Evolutionary conservation across 331 rosid species (phyloP).

Genomic region (Acacia pycnantha): DNA sequence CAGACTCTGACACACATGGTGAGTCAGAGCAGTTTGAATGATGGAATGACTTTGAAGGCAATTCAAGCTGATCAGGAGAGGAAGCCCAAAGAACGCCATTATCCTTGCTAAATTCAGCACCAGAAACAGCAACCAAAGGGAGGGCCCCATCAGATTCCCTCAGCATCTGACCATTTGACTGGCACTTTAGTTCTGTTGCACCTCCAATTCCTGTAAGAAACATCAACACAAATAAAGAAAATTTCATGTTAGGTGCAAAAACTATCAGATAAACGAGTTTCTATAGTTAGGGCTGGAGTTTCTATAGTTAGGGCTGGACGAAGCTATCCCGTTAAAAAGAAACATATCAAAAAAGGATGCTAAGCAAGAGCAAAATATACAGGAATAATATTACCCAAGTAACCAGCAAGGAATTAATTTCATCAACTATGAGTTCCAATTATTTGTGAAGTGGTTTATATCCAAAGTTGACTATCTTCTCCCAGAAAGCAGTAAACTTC

Average conservation of each 20-base stretch:
- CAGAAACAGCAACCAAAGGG: slow-evolving; percentile 81
- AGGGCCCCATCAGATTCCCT: slow-evolving; percentile 61
- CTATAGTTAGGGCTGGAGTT: not conserved
- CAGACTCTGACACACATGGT: slow-evolving; percentile 94
- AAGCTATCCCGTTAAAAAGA: slow-evolving; percentile 8
- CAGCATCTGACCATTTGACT: slow-evolving; percentile 57
- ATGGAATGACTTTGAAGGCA: slow-evolving; percentile 77
- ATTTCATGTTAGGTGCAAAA: slow-evolving; percentile 3
- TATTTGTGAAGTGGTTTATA: slow-evolving; percentile 7
- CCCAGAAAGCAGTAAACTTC: slow-evolving; percentile 4
- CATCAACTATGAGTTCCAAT: slow-evolving; percentile 22
- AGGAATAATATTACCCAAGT: slow-evolving; percentile 6
- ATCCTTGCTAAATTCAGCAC: slow-evolving; percentile 70
- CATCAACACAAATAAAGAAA: slow-evolving; percentile 24
- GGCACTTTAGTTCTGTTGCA: slow-evolving; percentile 56
- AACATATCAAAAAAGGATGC: slow-evolving; percentile 5
- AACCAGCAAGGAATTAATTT: not conserved
- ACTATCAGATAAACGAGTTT: not conserved
- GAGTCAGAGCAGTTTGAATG: slow-evolving; percentile 94
- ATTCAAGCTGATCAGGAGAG: slow-evolving; percentile 87
- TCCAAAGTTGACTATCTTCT: slow-evolving; percentile 10
- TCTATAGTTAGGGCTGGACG: not conserved
- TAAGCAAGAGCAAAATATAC: not conserved
- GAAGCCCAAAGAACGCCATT: slow-evolving; percentile 81
- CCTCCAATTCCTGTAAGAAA: slow-evolving; percentile 56